Evolutionary conservation across 2,329 filamentous ascomycete species (phyloP), one percentile per base, ranked within the genome.

Genomic region (Pseudogymnoascus sp.): DNA sequence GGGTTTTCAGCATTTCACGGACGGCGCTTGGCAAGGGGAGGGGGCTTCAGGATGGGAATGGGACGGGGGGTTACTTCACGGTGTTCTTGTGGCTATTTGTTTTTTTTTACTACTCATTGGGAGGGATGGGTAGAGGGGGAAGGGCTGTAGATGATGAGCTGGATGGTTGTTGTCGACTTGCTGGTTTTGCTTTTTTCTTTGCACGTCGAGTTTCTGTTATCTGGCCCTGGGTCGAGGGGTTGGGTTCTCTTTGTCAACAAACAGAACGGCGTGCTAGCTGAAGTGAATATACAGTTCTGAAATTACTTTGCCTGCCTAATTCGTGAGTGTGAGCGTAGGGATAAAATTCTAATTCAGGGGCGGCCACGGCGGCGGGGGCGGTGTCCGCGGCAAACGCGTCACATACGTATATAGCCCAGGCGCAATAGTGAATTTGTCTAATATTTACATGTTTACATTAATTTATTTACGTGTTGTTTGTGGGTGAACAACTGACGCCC

Each of bases 211-310:
- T 33, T 33, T 55, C 49, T 55, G 28, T 12, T 12, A 55, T 55
- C 49, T 35, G 28, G 49, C 49, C 28, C 28, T 33, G 49, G 28
- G 14, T 33, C 16, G n/a, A 14, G 16, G 49, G 49, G 49, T 55
- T 33, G 16, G 25, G 9, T 14, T 33, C 28, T 18, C 5, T 25
- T 3, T 49, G 23, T 16, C 45, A 52, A 52, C 1, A 18, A 33
- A 33, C 49, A 18, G 49, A 33, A 33, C 6, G 25, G 5, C 2
- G 28, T 55, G 49, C 16, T 55, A 55, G 49, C 49, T 55, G 49
- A 4, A 33, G 49, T 35, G 49, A 55, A 55, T 55, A 55, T 55
- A 55, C 49, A 55, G 16, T 35, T 33, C 49, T 55, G 49, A 55
- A 33, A 55, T 55, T 33, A 55, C 28, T 35, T 23, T 12, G 5